Conservation (phyloP, 371 early-diverging fungal species). For the Mucor velutinosus region DNA sequence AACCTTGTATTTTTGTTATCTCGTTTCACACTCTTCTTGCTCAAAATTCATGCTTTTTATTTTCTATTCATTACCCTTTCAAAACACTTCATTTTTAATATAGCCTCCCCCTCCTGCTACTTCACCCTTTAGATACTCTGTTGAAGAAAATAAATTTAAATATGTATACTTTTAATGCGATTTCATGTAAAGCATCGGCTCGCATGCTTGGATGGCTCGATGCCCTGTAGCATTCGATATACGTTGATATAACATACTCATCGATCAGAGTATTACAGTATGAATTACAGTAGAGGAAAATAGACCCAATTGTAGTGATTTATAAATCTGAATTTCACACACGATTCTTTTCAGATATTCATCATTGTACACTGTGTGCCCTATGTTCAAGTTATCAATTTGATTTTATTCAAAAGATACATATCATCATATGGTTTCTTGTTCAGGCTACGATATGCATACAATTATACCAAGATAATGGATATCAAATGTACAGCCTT, state of each 20-base stretch:
- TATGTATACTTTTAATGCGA: neutral
- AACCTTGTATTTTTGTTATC: conserved; percentile 5
- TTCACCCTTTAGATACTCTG: neutral
- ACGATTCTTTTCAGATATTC: neutral
- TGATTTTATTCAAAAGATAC: too few species aligned
- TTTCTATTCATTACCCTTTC: conserved; percentile 1
- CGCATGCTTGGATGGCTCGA: neutral
- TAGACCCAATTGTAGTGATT: neutral
- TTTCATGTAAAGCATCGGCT: neutral
- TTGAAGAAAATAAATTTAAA: neutral
- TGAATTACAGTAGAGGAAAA: neutral
- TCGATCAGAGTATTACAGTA: neutral
- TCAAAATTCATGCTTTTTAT: conserved; percentile 1
- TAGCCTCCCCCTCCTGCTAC: neutral
- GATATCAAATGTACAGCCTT: too few species aligned
- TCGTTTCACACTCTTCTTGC: neutral
- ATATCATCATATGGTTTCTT: too few species aligned
- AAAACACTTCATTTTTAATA: conserved; percentile 3
- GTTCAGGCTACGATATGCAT: too few species aligned
- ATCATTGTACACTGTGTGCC: neutral
- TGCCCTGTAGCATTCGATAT: neutral
- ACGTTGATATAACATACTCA: neutral
- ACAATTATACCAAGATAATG: too few species aligned
- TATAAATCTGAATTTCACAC: neutral
- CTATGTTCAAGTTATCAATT: neutral